Evolutionary conservation across 139 green algal genomes (phyloP), one percentile per base, ranked within the genome.

Genomic region (Chlorella sp.): DNA sequence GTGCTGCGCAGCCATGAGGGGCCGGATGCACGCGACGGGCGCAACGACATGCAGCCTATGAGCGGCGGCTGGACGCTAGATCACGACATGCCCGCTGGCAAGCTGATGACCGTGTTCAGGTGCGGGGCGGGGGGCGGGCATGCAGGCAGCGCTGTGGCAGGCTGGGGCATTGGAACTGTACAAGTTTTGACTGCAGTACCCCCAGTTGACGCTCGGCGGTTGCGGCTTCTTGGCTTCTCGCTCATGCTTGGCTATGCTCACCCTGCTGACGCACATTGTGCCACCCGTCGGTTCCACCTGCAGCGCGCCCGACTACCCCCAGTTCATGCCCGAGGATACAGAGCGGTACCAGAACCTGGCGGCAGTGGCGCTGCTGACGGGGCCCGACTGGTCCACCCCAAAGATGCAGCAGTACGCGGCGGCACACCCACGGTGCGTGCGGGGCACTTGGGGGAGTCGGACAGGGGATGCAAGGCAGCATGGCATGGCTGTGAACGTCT

Each of bases 261-360:
- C 25, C n/a, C 41, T 20, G 30, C 6, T 34, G 5, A 7, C 62
- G 1, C 23, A 21, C 16, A 70, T 64, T 4, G 21, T n/a, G 44
- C 44, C 44, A 9, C 69, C 60, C 90, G 91, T 90, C 78, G 38
- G 95, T 95, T 23, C 81, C 4, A 84, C 98, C 1, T 99, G 98
- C 91, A 94, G 73, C 65, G 97, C 97, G 16, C 96, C 97, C 9
- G 95, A 99, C 92, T 99, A 99, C 89, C 96, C 96, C 1, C 95
- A 97, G 87, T 93, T 97, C 51, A 74, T 85, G 18, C 25, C 74
- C 23, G 71, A 73, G 30, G 85, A 83, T 1, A 74, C 83, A 18
- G 87, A 88, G 65, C 74, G 87, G 21, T 95, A 92, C 82, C 70
- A 89, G 63, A 98, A 98, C 85, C 65, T 92, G 82, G 95, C 83